These are phyloP conservation scores for Meripilus lineatus DNA, from an alignment of 1,284 basidiomycete species.

Conservation along the genomic window DNA sequence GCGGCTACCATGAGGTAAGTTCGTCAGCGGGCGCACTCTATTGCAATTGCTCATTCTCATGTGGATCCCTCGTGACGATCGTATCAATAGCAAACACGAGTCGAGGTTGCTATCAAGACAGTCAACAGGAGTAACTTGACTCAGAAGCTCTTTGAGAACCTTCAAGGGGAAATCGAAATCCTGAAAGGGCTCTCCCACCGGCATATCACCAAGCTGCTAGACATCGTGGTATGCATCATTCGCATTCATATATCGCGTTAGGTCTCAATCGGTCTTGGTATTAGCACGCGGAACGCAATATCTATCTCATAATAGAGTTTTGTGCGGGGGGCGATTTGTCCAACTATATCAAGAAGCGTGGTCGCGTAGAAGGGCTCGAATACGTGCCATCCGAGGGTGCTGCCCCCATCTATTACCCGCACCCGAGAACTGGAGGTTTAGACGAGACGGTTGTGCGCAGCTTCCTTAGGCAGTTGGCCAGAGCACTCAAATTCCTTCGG, in stretches of 20 bases:
- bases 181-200: constrained; percentile 91
- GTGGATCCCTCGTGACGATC: neutral
- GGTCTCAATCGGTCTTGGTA: neutral
- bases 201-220: constrained; percentile 90
- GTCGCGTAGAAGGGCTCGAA: constrained; percentile 80
- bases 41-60: too few relatives aligned
- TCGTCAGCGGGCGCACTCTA: too few relatives aligned
- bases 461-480: constrained; percentile 90
- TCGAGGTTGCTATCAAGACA: constrained; percentile 91
- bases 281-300: constrained; percentile 88
- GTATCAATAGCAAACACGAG: constrained; percentile 72
- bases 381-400: constrained; percentile 66
- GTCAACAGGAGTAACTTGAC: constrained; percentile 88
- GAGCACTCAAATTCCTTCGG: constrained; percentile 90
- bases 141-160: constrained; percentile 91
- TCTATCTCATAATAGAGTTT: constrained; percentile 98
- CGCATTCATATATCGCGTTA: constrained; percentile 7
- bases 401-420: constrained; percentile 80
- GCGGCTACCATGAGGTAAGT: constrained; percentile 84
- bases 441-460: constrained; percentile 90
- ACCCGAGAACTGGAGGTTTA: constrained; percentile 87
- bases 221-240: constrained; percentile 70
- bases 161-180: constrained; percentile 97
- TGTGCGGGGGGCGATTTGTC: constrained; percentile 95
- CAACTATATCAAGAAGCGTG: constrained; percentile 93